Percentiles rank a stretch among this genome's conserved stretches.
phyloP scores from a whole-genome alignment of 192 early-diverging fungal genomes.

The Martensiomyces pterosporus region DNA sequence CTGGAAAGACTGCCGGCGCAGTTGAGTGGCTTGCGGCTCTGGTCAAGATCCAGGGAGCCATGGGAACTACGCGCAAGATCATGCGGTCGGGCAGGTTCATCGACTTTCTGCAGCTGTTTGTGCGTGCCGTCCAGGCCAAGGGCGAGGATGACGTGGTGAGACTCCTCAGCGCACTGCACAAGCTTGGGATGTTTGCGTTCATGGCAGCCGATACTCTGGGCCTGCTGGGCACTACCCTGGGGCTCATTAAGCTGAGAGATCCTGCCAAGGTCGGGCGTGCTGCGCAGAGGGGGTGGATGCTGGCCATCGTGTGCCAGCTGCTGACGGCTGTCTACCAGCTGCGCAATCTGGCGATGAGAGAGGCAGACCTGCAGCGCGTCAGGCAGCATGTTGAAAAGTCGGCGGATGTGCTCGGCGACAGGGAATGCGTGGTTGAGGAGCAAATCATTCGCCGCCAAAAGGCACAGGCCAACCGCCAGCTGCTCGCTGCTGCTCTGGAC shows the following conservation, averaged over 20 bases:
- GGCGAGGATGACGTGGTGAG: conserved; percentile 34
- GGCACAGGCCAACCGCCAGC: conserved; percentile 13
- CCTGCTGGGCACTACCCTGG: conserved; percentile 21
- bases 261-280: conserved; percentile 17
- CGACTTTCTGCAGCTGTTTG: conserved; percentile 25
- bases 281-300: conserved; percentile 39
- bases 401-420: conserved; percentile 24
- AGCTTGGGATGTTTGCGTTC: conserved; percentile 43
- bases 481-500: conserved; percentile 40
- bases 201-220: conserved; percentile 43
- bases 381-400: conserved; percentile 26
- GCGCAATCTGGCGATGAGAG: conserved; percentile 14
- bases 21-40: conserved; percentile 27
- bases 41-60: conserved; percentile 14
- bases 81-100: conserved; percentile 47
- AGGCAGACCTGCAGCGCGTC: conserved; percentile 33
- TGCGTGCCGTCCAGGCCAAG: conserved; percentile 6
- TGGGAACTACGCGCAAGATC: conserved; percentile 36
- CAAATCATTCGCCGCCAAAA: conserved; percentile 13
- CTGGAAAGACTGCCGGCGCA: conserved; percentile 11
- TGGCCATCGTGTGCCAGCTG: conserved; percentile 31
- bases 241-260: conserved; percentile 21
- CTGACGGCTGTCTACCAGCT: conserved; percentile 33
- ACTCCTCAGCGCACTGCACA: conserved; percentile 23
- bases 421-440: conserved; percentile 33